These are phyloP conservation scores for Synchytrium microbalum DNA, from an alignment of 371 early-diverging fungal genomes.

Conservation along the genomic window DNA sequence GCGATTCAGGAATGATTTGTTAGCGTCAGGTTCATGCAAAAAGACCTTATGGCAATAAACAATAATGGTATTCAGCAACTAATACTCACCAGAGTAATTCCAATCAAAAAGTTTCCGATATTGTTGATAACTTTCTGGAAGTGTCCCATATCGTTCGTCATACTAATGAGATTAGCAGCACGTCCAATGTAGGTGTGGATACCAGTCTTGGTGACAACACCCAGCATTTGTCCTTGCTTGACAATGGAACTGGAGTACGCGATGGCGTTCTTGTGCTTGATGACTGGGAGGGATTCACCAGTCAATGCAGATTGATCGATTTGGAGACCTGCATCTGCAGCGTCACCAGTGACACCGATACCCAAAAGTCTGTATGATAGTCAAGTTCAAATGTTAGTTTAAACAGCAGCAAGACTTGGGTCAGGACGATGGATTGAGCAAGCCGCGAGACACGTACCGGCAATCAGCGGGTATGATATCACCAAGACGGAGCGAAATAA, in stretches of 20 bases:
- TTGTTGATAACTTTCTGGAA: slow-evolving; percentile 83
- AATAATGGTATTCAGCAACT: slow-evolving; percentile 2
- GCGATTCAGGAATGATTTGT: neutral
- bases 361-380: slow-evolving; percentile 49
- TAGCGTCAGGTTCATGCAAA: neutral
- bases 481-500: slow-evolving; percentile 81
- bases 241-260: slow-evolving; percentile 73
- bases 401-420: neutral
- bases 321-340: slow-evolving; percentile 56
- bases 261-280: slow-evolving; percentile 67
- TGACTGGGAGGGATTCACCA: slow-evolving; percentile 80
- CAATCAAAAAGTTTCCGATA: slow-evolving; percentile 83
- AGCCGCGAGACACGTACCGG: slow-evolving; percentile 21
- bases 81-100: slow-evolving; percentile 53
- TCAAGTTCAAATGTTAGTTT: neutral
- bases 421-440: slow-evolving; percentile 6
- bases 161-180: slow-evolving; percentile 77
- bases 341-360: slow-evolving; percentile 47
- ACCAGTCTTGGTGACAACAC: slow-evolving; percentile 73
- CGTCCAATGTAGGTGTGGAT: slow-evolving; percentile 79
- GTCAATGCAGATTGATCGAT: slow-evolving; percentile 92
- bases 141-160: slow-evolving; percentile 67
- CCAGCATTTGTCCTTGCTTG: slow-evolving; percentile 74
- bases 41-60: neutral
- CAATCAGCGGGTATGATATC: slow-evolving; percentile 92